These are phyloP conservation scores for Pascua sp. DNA, from an alignment of 1,284 basidiomycete species.

Conservation along the genomic window DNA sequence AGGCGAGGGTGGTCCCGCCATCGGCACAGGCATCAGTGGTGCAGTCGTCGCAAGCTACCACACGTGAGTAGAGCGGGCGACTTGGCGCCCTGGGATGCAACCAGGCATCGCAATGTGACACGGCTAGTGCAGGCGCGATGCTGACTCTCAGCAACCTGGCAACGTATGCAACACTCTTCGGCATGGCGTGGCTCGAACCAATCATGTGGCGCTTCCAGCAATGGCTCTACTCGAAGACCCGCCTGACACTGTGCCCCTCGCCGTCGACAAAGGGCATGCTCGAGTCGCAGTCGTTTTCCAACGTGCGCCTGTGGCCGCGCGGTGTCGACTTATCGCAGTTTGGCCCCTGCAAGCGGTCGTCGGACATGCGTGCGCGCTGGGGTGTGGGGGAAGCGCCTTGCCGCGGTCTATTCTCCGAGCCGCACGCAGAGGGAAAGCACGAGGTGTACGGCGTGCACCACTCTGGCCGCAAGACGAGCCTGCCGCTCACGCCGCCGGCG, in stretches of 20 bases:
- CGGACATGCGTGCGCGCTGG: constrained; percentile 52
- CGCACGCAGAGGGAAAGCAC: background rate
- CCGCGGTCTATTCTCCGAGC: constrained; percentile 1
- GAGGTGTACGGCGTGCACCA: constrained; percentile 34
- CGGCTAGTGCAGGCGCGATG: too few relatives aligned
- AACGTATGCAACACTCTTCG: constrained; percentile 57
- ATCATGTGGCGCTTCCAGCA: constrained; percentile 49
- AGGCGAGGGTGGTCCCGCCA: constrained; percentile 37
- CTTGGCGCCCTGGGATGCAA: too few relatives aligned
- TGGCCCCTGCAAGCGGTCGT: constrained; percentile 50
- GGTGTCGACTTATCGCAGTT: constrained; percentile 53
- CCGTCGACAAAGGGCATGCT: constrained; percentile 55
- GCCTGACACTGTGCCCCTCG: constrained; percentile 56
- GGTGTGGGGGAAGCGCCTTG: constrained; percentile 38
- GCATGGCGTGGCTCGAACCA: constrained; percentile 54
- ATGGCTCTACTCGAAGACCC: constrained; percentile 46
- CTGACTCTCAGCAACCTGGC: constrained; percentile 50
- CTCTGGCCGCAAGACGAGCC: constrained; percentile 37
- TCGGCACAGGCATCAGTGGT: constrained; percentile 46
- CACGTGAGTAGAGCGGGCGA: constrained; percentile 42
- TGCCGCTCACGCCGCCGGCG: constrained; percentile 44
- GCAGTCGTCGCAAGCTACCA: constrained; percentile 57
- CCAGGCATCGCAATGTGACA: too few relatives aligned
- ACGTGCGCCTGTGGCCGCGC: constrained; percentile 57
- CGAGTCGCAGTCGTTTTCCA: constrained; percentile 49